These are phyloP conservation scores for Xerocomus spinulosus DNA, from an alignment of 768 basidiomycete genomes.

Conservation along the genomic window DNA sequence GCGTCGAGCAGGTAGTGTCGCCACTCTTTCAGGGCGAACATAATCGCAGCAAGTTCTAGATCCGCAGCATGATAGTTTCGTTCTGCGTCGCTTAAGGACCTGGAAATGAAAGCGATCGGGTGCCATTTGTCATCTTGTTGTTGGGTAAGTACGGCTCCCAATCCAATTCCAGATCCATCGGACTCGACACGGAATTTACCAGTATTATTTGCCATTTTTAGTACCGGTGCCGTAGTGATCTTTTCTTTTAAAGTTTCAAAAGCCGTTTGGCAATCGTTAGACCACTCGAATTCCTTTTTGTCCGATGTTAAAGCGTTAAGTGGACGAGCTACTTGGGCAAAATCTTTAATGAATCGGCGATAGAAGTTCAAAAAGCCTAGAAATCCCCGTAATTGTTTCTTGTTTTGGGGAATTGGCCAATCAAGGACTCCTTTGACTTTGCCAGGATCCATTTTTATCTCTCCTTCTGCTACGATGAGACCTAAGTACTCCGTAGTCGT, in stretches of 20 bases:
- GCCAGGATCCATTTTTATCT: no score
- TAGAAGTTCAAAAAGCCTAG: no score
- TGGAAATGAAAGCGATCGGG: not conserved
- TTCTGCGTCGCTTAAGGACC: not conserved
- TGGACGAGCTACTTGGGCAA: no score
- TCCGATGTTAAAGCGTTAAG: no score
- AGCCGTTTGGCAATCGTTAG: not conserved
- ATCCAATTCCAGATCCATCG: not conserved
- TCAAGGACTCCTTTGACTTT: no score
- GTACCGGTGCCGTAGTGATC: not conserved
- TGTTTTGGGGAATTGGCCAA: no score
- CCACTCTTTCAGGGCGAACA: not conserved
- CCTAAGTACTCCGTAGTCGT: no score
- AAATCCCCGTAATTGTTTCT: no score
- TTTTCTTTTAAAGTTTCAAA: not conserved
- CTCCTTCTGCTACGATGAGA: no score
- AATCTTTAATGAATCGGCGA: no score
- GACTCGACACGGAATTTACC: not conserved
- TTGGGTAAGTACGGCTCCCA: not conserved
- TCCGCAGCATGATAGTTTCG: not conserved
- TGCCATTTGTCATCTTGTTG: not conserved
- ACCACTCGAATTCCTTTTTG: no score
- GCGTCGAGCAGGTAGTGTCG: not conserved
- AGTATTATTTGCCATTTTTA: not conserved
- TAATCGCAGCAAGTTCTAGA: not conserved